Base-by-base conservation (phyloP, 2,329 filamentous ascomycete genomes). In the Claviceps purpurea region DNA sequence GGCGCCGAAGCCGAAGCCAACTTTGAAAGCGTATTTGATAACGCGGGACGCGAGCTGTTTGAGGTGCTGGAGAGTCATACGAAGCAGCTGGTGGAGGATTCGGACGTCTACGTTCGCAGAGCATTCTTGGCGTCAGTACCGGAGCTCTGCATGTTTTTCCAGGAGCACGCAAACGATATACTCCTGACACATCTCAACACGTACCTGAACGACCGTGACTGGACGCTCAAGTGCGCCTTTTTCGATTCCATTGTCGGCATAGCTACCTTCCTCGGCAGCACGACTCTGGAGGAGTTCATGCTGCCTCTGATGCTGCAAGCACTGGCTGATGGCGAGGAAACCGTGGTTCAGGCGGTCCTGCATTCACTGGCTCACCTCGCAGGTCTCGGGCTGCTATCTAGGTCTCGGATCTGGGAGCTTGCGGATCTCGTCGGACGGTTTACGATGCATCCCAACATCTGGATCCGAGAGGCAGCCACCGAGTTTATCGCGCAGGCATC, bases 211-310 rank as follows among this genome's bases (percentile, higher is more conserved):
- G 93, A 97, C 61, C 82, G 85, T 43, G 90, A 98, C 64, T 98
- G 93, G 93, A 89, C 89, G 65, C 72, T 98, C 37, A 96, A 95
- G 66, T 96, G 89, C 61, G 89, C 91, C 2, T 97, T 97, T 64
- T 96, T 98, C 61, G 90, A 95, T 62, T 88, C 89, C 0, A 89
- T 97, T 26, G 88, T 97, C 16, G 91, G 90, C 3, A 90, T 98
- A 57, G 88, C 90, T 4, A 81, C 87, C 1, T 95, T 95, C 59
- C 79, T 97, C 38, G 93, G 93, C 30, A 89, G 87, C 54, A 87
- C 84, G 38, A 94, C 85, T 58, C 71, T 98, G 37, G 93, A 98
- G 66, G 89, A 95, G 59, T 98, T 96, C 60, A 95, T 97, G 57
- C 70, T 98, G 26, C 93, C 94, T 0, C 74, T 98, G 14, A 96